Base-by-base conservation (phyloP, 352 stramenopile species). In the Globisporangium orthogonon region DNA sequence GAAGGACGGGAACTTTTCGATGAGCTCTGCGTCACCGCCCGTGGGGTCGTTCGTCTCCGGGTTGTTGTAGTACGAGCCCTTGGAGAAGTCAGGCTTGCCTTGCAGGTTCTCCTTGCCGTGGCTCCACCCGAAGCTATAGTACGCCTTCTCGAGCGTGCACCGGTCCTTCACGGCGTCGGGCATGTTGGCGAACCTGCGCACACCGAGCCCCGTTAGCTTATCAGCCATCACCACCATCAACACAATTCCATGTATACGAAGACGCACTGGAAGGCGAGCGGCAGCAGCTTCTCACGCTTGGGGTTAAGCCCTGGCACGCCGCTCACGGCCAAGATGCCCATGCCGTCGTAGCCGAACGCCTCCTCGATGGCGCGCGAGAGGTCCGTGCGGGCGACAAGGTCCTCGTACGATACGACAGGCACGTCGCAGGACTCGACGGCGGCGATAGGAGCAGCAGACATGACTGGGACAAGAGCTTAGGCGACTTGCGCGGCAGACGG, bases 41-140 rank as follows among this genome's bases (percentile, higher is more conserved):
- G 83, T 86, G 14, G 90, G 78, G 52, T 79, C 67, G 76, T 98
- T 97, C 23, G 74, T 77, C 52, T 98, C 66, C 4, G 95, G 94
- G 76, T 99, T 99, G 70, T 97, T 98, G 75, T 99, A 99, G 69
- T 97, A 99, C 54, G 85, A 97, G 2, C 87, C 96, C 67, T 99
- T 99, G 58, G 86, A 87, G 54, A 85, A 87, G 73, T 99, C 96
- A 2, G 93, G 91, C 61, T 92, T 83, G 63, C 95, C 90, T 63
- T 93, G 76, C 18, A 98, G 63, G 46, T 94, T 97, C 75, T 98
- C 96, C 71, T 98, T 99, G 50, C 96, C 96, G 66, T 97, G 91
- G 58, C 83, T 97, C 95, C 95, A 99, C 37, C 96, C 96, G 64
- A 97, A 88, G 70, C 96, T 97, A 70, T 97, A 99, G 58, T 97